phyloP scores from a whole-genome alignment of 129 eudicot genomes.

The Artemisia annua region DNA sequence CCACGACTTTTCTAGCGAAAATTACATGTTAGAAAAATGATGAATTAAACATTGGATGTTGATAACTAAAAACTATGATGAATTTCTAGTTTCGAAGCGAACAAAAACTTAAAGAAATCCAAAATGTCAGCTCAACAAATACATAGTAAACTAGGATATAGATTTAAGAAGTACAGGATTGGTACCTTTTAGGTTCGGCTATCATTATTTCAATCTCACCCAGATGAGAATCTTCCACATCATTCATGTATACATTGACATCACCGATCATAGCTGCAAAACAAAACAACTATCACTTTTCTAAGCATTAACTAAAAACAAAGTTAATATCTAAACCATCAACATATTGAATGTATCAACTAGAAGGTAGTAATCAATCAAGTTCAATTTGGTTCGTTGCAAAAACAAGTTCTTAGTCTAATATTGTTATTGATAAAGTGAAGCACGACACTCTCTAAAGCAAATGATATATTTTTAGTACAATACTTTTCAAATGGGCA shows the following conservation, averaged over 20 bases:
- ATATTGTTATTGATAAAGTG: background rate
- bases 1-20: slow-evolving; percentile 73
- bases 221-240: slow-evolving; percentile 62
- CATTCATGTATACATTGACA: slow-evolving; percentile 92
- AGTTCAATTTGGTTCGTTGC: background rate
- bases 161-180: background rate
- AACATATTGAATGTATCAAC: background rate
- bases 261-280: slow-evolving; percentile 93
- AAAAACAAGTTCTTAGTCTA: background rate
- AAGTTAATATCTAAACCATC: background rate
- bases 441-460: background rate
- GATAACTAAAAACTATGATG: background rate
- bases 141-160: background rate
- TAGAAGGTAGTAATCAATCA: background rate
- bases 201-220: slow-evolving; percentile 96
- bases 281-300: background rate
- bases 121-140: background rate
- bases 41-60: background rate
- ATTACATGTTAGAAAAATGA: background rate
- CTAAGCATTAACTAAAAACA: background rate
- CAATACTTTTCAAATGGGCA: too few relatives aligned
- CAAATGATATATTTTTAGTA: too few relatives aligned
- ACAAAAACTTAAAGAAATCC: background rate
- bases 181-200: slow-evolving; percentile 85
- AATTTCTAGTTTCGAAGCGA: background rate